Base-by-base conservation (phyloP, 139 green algal species). In the Chlorella sp. region DNA sequence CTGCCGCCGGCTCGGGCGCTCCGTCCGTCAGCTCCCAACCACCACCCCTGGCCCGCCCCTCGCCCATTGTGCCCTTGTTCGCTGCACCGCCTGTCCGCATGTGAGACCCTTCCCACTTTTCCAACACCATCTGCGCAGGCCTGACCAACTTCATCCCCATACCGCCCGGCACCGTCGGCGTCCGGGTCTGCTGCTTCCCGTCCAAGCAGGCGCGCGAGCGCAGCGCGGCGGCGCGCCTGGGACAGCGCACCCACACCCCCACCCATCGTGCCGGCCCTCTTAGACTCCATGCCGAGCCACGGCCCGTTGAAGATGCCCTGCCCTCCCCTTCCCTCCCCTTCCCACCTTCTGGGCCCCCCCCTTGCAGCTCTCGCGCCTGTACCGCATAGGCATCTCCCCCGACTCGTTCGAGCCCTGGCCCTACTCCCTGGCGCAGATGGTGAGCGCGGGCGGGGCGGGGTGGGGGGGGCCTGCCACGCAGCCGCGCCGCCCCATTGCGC, bases 111-210 rank as follows among this genome's bases (percentile, higher is more conserved):
- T 60, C 21, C 51, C 51, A 6, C 51, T 29, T n/a, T n/a, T n/a
- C n/a, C n/a, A n/a, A n/a, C n/a, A n/a, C n/a, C n/a, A n/a, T n/a
- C n/a, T n/a, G n/a, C n/a, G 51, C 12, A 17, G 68, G 69, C 55
- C 62, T 97, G n/a, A 95, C 91, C 5, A 92, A 93, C 70, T 96
- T 97, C 77, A 90, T 97, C n/a, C 92, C 92, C 6, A 3, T 87
- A 5, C 80, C 86, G 0, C 83, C 85, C 5, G 50, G 29, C n/a
- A 84, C 73, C 5, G 67, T 82, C 41, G 83, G 74, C 33, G 63
- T 93, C 23, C 69, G 82, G 12, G 78, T 94, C 0, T 92, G 78
- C 79, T 94, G 90, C 75, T 93, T 94, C 67, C 82, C 87, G 29
- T 75, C 79, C 0, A 63, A 87, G 66, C 68, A 83, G 31, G n/a